Percentiles rank a stretch among this genome's conserved stretches.
phyloP scores from a whole-genome alignment of 768 basidiomycete genomes.

The Rhodotorula toruloides region DNA sequence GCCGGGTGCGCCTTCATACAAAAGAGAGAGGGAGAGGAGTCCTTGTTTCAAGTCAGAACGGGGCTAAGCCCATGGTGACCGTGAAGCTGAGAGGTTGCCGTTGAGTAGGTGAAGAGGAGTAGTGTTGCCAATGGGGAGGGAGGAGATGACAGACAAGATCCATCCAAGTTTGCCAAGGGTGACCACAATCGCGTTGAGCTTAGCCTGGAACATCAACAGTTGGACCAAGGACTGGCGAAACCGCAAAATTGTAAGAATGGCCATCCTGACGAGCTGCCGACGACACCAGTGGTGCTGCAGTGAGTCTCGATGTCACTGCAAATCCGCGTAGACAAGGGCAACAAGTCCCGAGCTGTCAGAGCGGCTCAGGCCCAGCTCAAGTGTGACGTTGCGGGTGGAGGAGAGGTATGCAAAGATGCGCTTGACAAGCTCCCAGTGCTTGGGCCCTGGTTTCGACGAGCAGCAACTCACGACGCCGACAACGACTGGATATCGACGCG shows the following conservation, averaged over 20 bases:
- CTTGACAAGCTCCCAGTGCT: background rate
- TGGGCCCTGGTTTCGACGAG: background rate
- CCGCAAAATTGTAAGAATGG: background rate
- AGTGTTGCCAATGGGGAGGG: background rate
- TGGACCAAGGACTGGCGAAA: background rate
- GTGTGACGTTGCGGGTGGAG: background rate
- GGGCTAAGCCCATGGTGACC: background rate
- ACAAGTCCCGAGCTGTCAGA: conserved; percentile 32
- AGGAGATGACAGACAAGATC: background rate
- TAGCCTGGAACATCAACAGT: background rate
- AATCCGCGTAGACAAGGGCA: conserved; percentile 42
- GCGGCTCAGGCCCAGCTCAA: background rate
- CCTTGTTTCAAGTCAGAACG: background rate
- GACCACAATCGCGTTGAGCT: background rate
- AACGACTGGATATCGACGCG: background rate
- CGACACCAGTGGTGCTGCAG: conserved; percentile 41
- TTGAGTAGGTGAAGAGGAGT: background rate
- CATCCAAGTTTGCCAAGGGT: background rate
- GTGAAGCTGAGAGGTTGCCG: background rate
- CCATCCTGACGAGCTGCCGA: background rate
- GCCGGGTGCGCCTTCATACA: conserved; percentile 3
- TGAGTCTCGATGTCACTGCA: conserved; percentile 41
- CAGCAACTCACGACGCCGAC: background rate
- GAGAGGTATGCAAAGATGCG: background rate
- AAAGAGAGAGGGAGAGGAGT: background rate